A percentile compares a stretch with the other conserved stretches of the same genome.
Evolutionary conservation across 352 stramenopile genomes (phyloP).

Genomic region (Pythium insidiosum): DNA sequence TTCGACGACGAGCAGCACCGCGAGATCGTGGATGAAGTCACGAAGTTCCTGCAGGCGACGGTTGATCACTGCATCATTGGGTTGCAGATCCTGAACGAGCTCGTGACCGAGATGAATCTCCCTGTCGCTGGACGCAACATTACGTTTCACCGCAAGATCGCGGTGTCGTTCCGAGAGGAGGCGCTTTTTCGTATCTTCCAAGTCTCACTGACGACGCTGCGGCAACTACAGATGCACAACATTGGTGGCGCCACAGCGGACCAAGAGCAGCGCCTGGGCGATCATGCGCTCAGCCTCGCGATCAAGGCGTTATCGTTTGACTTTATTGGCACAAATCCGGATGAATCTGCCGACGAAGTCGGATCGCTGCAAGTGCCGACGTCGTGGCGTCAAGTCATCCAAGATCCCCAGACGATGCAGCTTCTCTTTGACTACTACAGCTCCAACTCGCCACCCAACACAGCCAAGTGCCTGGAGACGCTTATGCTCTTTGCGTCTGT

Average conservation of each 20-base stretch:
- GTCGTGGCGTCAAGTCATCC: slow-evolving; percentile 92
- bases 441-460: slow-evolving; percentile 89
- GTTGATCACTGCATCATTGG: slow-evolving; percentile 98
- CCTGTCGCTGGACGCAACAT: slow-evolving; percentile 91
- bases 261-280: slow-evolving; percentile 91
- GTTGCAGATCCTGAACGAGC: slow-evolving; percentile 96
- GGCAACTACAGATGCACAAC: slow-evolving; percentile 91
- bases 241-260: slow-evolving; percentile 65
- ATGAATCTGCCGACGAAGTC: slow-evolving; percentile 96
- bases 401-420: slow-evolving; percentile 92
- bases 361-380: slow-evolving; percentile 96
- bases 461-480: slow-evolving; percentile 93
- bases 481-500: slow-evolving; percentile 95
- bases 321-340: slow-evolving; percentile 98
- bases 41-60: slow-evolving; percentile 96
- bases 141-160: slow-evolving; percentile 97
- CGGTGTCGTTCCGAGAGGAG: slow-evolving; percentile 96
- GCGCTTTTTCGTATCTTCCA: slow-evolving; percentile 96
- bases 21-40: slow-evolving; percentile 96
- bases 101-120: slow-evolving; percentile 98
- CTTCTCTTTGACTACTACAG: slow-evolving; percentile 97
- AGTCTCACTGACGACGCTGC: slow-evolving; percentile 93
- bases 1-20: slow-evolving; percentile 96
- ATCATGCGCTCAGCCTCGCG: slow-evolving; percentile 89
- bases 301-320: slow-evolving; percentile 97